A percentile compares a stretch with the other conserved stretches of the same genome.
Evolutionary conservation across 2,329 filamentous ascomycete species (phyloP).

Genomic region (Penicillium thymicola): DNA sequence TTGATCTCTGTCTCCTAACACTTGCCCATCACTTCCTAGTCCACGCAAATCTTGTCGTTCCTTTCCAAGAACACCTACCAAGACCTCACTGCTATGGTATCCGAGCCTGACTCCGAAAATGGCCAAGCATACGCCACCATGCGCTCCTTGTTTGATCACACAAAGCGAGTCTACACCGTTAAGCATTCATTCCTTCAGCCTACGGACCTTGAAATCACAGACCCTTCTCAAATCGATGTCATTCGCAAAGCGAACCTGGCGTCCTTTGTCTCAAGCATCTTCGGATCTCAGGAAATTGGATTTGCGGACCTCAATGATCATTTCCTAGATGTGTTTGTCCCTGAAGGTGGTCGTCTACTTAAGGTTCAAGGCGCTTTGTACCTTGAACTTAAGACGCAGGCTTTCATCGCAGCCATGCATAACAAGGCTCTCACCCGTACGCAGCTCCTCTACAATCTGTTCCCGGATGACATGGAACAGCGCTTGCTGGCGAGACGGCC

Average conservation of each 20-base stretch:
- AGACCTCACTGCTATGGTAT: constrained; percentile 57
- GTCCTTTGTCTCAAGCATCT: constrained; percentile 62
- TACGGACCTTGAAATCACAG: constrained; percentile 51
- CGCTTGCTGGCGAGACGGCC: constrained; percentile 54
- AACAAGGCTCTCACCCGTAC: constrained; percentile 55
- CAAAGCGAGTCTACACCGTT: constrained; percentile 58
- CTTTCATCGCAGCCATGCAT: constrained; percentile 61
- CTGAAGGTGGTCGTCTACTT: constrained; percentile 55
- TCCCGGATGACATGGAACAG: constrained; percentile 56
- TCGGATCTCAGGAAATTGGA: constrained; percentile 62
- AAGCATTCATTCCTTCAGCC: constrained; percentile 56
- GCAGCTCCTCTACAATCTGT: constrained; percentile 58
- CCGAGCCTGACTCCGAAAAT: constrained; percentile 53
- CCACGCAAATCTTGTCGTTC: constrained; percentile 57
- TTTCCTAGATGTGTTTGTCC: constrained; percentile 63
- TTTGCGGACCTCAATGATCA: constrained; percentile 62
- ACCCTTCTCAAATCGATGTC: constrained; percentile 54
- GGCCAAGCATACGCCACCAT: constrained; percentile 62
- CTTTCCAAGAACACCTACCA: constrained; percentile 56
- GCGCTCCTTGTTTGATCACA: constrained; percentile 61
- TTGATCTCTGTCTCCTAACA: not conserved
- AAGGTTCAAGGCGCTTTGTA: constrained; percentile 61
- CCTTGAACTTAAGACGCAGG: constrained; percentile 65
- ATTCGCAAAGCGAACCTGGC: constrained; percentile 64
- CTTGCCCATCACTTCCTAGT: constrained; percentile 38